Percentiles rank a stretch among this genome's conserved stretches.
Evolutionary conservation across 345 rosid genomes (phyloP).

Genomic region (Lepidium sativum): DNA sequence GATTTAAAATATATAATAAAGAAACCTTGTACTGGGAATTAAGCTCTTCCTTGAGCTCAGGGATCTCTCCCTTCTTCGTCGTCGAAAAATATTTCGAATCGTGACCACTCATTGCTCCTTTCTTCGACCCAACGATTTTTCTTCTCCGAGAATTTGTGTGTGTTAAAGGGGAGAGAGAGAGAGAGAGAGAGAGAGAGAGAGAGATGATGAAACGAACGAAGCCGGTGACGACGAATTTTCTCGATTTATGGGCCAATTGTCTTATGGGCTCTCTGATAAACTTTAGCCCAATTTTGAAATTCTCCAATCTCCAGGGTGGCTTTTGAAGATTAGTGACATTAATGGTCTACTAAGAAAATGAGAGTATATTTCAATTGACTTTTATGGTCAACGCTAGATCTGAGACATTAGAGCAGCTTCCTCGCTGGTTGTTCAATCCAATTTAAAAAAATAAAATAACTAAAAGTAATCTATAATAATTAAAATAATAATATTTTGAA

Average conservation of each 20-base stretch:
- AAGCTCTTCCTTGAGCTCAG: slow-evolving; percentile 98
- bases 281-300: background rate
- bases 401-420: too few relatives aligned
- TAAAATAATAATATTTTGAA: too few relatives aligned
- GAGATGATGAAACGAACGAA: slow-evolving; percentile 9
- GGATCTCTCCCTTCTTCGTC: slow-evolving; percentile 98
- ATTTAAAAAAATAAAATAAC: too few relatives aligned
- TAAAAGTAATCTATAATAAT: too few relatives aligned
- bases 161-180: background rate
- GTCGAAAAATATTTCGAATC: slow-evolving; percentile 97
- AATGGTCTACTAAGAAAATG: background rate
- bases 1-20: background rate
- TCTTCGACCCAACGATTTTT: slow-evolving; percentile 13
- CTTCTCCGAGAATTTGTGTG: slow-evolving; percentile 9
- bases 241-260: background rate
- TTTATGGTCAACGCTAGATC: background rate
- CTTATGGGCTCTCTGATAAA: slow-evolving; percentile 2
- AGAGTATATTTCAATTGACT: background rate
- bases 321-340: background rate
- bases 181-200: background rate
- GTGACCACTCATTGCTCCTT: slow-evolving; percentile 82
- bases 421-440: too few relatives aligned
- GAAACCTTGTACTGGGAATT: slow-evolving; percentile 93
- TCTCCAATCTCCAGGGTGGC: background rate
- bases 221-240: slow-evolving; percentile 16